Percentiles rank a stretch among this genome's conserved stretches.
phyloP scores from a whole-genome alignment of 2,329 filamentous ascomycete genomes.

The Cyphellophora attinorum region DNA sequence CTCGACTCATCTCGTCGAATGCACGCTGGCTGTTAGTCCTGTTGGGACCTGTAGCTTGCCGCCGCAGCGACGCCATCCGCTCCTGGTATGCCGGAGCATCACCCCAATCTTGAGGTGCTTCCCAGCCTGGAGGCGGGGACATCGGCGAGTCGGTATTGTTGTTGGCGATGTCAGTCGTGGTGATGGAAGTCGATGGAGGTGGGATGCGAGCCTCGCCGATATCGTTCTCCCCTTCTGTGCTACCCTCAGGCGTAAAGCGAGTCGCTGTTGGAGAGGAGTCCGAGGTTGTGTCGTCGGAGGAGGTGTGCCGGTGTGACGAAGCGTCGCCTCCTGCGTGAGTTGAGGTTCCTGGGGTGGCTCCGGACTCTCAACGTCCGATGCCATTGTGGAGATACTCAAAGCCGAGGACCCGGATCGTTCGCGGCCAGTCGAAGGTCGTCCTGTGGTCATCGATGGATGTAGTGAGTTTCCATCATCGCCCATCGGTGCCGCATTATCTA shows the following conservation, averaged over 20 bases:
- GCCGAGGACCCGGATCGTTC: background rate
- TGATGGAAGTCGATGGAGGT: slow-evolving; percentile 11
- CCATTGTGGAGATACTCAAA: background rate
- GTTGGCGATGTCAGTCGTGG: slow-evolving; percentile 4
- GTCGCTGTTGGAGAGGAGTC: slow-evolving; percentile 21
- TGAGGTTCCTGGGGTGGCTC: too few relatives aligned
- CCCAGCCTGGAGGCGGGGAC: slow-evolving; percentile 29
- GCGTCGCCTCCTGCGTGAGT: background rate
- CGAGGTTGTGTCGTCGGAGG: slow-evolving; percentile 15
- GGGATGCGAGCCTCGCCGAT: slow-evolving; percentile 29
- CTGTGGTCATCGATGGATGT: background rate
- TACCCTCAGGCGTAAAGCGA: slow-evolving; percentile 15
- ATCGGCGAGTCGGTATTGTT: background rate
- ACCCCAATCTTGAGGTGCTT: slow-evolving; percentile 30
- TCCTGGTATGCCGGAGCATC: slow-evolving; percentile 31
- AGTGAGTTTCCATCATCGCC: slow-evolving; percentile 15
- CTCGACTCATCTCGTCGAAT: slow-evolving; percentile 7
- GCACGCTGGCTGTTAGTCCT: slow-evolving; percentile 9
- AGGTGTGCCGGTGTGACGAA: slow-evolving; percentile 3
- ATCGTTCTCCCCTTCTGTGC: slow-evolving; percentile 20
- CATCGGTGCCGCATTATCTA: slow-evolving; percentile 28
- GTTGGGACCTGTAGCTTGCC: slow-evolving; percentile 7
- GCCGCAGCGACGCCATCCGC: slow-evolving; percentile 9
- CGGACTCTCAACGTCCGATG: background rate
- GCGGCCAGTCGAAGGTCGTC: background rate